These are phyloP conservation scores for Acer campestre DNA, from an alignment of 345 rosid genomes.

Conservation along the genomic window DNA sequence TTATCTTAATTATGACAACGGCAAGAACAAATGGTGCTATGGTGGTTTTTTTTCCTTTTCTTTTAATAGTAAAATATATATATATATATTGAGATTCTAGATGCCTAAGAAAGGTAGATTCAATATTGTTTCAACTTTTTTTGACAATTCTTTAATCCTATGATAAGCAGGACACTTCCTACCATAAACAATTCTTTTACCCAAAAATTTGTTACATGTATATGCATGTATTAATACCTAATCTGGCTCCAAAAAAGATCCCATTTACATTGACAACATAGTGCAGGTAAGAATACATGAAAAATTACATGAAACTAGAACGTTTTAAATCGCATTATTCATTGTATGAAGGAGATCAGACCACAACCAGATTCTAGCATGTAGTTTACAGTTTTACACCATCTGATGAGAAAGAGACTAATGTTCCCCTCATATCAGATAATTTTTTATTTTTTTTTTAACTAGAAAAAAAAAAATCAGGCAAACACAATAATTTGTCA, in stretches of 20 bases:
- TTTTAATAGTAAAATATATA: not conserved
- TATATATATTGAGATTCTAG: conserved; percentile 2
- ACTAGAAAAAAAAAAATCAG: not conserved
- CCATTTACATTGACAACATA: not conserved
- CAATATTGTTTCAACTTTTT: not conserved
- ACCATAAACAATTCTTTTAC: no score
- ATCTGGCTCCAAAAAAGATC: not conserved
- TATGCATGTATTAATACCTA: not conserved
- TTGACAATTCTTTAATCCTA: not conserved
- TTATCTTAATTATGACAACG: not conserved
- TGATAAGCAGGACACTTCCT: not conserved
- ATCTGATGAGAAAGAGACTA: not conserved
- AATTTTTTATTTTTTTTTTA: no score
- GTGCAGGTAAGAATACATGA: not conserved
- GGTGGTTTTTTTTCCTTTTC: no score
- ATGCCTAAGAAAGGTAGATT: not conserved
- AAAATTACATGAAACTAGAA: not conserved
- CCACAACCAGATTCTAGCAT: not conserved
- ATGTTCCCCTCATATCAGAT: not conserved
- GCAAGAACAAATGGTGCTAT: not conserved
- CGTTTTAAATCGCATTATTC: not conserved
- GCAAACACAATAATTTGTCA: not conserved
- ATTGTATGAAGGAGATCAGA: not conserved
- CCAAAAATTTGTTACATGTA: not conserved
- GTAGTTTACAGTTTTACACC: not conserved